These are phyloP conservation scores for Verbena officinalis DNA, from an alignment of 257 asterid genomes.

Conservation along the genomic window DNA sequence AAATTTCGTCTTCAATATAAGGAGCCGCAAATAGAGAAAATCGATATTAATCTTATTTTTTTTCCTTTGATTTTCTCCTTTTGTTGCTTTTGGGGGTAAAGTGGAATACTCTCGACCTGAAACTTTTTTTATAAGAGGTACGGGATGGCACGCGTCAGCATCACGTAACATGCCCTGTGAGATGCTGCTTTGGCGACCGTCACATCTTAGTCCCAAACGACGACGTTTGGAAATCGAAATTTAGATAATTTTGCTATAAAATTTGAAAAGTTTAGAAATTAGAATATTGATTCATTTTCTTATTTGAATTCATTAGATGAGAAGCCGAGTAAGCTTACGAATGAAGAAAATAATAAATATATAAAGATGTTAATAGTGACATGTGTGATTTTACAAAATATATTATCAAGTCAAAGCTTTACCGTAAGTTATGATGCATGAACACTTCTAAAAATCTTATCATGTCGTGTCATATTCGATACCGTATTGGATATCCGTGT, in stretches of 20 bases:
- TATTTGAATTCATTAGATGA: too few relatives aligned
- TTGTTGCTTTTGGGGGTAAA: neutral
- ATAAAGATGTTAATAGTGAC: too few relatives aligned
- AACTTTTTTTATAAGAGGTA: conserved; percentile 22
- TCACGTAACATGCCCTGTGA: conserved; percentile 3
- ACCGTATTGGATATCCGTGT: too few relatives aligned
- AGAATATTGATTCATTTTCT: too few relatives aligned
- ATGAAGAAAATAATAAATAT: too few relatives aligned
- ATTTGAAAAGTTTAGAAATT: too few relatives aligned
- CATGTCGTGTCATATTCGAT: too few relatives aligned
- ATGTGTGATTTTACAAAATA: too few relatives aligned
- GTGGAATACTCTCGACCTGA: conserved; percentile 12
- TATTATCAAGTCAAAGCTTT: too few relatives aligned
- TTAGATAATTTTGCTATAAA: neutral
- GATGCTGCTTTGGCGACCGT: conserved; percentile 26
- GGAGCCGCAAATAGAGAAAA: conserved; percentile 12
- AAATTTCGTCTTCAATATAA: conserved; percentile 2
- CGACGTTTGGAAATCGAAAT: conserved; percentile 9
- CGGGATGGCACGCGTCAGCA: conserved; percentile 35
- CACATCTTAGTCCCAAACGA: neutral
- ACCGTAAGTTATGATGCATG: too few relatives aligned
- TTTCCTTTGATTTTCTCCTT: neutral
- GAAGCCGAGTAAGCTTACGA: too few relatives aligned
- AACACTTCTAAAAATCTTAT: too few relatives aligned
- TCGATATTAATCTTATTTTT: neutral